phyloP scores from a whole-genome alignment of 2,329 filamentous ascomycete genomes.

The Colletotrichum tropicale region DNA sequence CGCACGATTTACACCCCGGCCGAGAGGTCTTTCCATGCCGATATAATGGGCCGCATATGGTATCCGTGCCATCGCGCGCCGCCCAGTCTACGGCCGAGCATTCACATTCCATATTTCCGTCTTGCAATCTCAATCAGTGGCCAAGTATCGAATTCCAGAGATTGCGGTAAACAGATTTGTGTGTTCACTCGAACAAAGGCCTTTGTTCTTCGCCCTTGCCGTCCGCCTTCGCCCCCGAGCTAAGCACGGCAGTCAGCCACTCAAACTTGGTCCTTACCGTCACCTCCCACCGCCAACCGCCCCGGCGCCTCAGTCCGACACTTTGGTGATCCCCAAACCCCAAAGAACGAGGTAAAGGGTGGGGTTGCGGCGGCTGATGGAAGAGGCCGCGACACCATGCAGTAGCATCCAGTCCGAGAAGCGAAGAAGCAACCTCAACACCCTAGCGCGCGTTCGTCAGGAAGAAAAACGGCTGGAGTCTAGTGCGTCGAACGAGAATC shows the following conservation, averaged over 20 bases:
- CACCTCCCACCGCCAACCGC: neutral
- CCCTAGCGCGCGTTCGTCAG: neutral
- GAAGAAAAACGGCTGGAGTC: neutral
- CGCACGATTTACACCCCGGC: neutral
- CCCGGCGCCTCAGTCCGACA: neutral
- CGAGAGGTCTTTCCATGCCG: neutral
- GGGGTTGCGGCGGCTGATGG: neutral
- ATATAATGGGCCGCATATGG: neutral
- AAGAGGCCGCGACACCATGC: neutral
- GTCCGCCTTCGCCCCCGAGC: neutral
- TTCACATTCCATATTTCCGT: neutral
- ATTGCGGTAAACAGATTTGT: neutral
- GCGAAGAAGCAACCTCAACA: neutral
- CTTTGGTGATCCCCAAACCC: constrained; percentile 7
- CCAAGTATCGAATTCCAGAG: neutral
- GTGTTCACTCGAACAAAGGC: neutral
- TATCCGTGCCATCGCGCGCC: neutral
- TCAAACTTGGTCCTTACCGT: neutral
- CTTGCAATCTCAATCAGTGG: neutral
- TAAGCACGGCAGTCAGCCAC: neutral
- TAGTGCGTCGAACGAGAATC: neutral
- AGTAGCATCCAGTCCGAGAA: neutral
- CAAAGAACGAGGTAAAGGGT: neutral
- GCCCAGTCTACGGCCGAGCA: neutral
- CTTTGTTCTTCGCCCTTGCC: neutral